Conservation (phyloP, 768 basidiomycete genomes). For the Hygrocybe punicea region DNA sequence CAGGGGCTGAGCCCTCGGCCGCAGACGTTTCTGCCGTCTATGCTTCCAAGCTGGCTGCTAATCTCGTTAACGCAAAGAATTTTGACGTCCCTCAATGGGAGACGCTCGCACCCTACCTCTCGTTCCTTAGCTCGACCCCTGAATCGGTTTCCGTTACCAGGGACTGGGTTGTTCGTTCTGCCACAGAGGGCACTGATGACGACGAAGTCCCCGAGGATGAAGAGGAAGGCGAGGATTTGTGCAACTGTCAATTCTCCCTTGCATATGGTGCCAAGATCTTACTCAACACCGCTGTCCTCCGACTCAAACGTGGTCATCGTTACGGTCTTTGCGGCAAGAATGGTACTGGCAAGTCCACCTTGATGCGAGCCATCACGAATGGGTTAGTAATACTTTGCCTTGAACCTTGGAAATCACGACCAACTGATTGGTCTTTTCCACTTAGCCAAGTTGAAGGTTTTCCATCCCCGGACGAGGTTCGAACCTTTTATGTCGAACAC, state of each 20-base stretch:
- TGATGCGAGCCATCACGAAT: constrained; percentile 91
- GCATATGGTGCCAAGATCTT: constrained; percentile 99
- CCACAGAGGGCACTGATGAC: constrained; percentile 70
- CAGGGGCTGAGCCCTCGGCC: constrained; percentile 55
- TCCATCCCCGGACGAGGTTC: constrained; percentile 94
- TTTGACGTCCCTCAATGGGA: constrained; percentile 91
- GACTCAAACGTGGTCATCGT: constrained; percentile 97
- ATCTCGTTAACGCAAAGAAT: constrained; percentile 86
- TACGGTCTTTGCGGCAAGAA: constrained; percentile 99
- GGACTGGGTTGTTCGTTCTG: constrained; percentile 90
- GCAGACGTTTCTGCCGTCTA: constrained; percentile 64
- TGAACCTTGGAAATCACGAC: constrained; percentile 18
- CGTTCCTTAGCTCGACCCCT: constrained; percentile 59
- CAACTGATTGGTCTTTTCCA: constrained; percentile 33
- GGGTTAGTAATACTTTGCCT: constrained; percentile 42
- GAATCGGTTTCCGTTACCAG: constrained; percentile 65
- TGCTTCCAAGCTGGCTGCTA: constrained; percentile 74
- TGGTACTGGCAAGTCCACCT: constrained; percentile 95
- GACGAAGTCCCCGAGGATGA: constrained; percentile 76
- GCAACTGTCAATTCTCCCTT: constrained; percentile 98
- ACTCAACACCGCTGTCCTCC: constrained; percentile 93
- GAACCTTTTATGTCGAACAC: constrained; percentile 99
- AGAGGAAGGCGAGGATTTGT: constrained; percentile 97
- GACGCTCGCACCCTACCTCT: constrained; percentile 70
- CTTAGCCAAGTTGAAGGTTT: constrained; percentile 89